Evolutionary conservation across 257 asterid genomes (phyloP).

Genomic region (Solanum commersonii): DNA sequence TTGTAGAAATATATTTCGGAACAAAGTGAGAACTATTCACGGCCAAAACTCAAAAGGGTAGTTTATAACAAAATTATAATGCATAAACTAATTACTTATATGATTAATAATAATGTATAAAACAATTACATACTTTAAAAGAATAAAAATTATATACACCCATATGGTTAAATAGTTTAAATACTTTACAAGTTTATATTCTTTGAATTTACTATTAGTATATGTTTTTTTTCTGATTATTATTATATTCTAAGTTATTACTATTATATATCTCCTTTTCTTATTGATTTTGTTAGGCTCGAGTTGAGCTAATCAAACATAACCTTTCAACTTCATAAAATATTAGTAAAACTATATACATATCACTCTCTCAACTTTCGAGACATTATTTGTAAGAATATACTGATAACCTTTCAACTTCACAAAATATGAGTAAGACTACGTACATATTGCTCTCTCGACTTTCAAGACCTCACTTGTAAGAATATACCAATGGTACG

Average conservation of each 20-base stretch:
- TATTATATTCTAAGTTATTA: no score
- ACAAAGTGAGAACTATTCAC: not conserved
- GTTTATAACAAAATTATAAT: not conserved
- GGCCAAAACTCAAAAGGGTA: not conserved
- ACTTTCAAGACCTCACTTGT: not conserved
- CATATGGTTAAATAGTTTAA: no score
- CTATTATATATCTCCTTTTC: no score
- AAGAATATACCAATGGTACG: not conserved
- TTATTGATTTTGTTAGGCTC: no score
- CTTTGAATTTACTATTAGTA: no score
- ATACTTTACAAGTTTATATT: no score
- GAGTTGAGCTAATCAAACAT: not conserved
- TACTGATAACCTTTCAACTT: not conserved
- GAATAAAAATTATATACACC: no score
- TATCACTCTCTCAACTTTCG: not conserved
- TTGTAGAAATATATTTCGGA: no score
- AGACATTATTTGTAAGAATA: not conserved
- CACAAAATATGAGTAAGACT: not conserved
- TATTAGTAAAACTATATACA: not conserved
- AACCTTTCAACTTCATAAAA: not conserved
- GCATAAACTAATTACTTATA: not conserved
- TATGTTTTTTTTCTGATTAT: no score
- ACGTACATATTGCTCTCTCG: rapidly evolving
- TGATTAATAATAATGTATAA: not conserved
- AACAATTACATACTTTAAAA: no score